A percentile compares a stretch with the other conserved stretches of the same genome.
These are phyloP conservation scores for Ascochyta lentis DNA, from an alignment of 2,329 filamentous ascomycete genomes.

Conservation along the genomic window DNA sequence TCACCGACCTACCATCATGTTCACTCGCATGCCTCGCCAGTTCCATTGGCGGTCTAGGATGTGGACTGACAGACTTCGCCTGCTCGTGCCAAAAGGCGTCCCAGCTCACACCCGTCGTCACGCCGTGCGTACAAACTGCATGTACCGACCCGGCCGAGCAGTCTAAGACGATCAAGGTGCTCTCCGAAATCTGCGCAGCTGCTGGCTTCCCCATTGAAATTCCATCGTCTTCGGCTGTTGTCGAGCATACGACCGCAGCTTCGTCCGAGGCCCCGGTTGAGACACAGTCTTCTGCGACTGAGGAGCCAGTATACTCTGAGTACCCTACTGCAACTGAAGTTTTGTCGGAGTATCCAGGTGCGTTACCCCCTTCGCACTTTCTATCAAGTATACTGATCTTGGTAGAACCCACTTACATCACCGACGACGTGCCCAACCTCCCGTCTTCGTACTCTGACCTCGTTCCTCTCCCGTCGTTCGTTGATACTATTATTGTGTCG, in stretches of 20 bases:
- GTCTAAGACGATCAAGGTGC: constrained; percentile 28
- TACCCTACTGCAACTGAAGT: constrained; percentile 3
- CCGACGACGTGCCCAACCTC: constrained; percentile 6
- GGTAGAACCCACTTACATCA: not conserved
- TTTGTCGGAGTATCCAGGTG: not conserved
- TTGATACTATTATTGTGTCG: constrained; percentile 10
- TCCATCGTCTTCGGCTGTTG: not conserved
- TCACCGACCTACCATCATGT: constrained; percentile 52
- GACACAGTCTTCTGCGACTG: not conserved
- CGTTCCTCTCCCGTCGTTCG: constrained; percentile 4
- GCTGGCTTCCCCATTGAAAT: constrained; percentile 32
- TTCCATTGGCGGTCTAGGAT: constrained; percentile 47
- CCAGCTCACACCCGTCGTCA: constrained; percentile 47
- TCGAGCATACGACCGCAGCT: constrained; percentile 4
- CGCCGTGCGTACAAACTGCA: constrained; percentile 52
- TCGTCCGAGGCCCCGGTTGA: not conserved
- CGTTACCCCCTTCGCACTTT: not conserved
- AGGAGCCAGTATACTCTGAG: constrained; percentile 2
- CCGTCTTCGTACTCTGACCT: not conserved
- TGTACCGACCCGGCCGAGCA: constrained; percentile 49
- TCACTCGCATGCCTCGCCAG: constrained; percentile 42
- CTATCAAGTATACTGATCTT: not conserved
- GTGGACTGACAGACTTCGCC: constrained; percentile 51
- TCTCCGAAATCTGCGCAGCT: constrained; percentile 35
- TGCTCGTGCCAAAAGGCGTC: constrained; percentile 56